phyloP scores from a whole-genome alignment of 2,329 filamentous ascomycete species.

The Xylariaceae sp. region DNA sequence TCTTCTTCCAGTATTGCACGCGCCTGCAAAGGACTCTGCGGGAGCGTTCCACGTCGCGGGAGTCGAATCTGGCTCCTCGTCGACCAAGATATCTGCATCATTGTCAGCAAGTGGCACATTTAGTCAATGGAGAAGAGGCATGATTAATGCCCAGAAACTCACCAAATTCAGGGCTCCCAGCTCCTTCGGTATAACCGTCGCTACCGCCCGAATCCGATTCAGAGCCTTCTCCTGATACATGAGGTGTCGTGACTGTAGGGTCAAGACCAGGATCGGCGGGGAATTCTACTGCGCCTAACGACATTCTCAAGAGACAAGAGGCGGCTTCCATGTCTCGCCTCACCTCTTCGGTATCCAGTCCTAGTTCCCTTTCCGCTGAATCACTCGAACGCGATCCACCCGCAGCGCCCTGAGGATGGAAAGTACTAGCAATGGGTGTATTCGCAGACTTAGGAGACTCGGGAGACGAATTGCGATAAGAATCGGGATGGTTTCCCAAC shows the following conservation, averaged over 20 bases:
- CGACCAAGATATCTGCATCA: conserved; percentile 23
- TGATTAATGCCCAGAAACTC: conserved; percentile 23
- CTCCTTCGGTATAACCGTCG: conserved; percentile 17
- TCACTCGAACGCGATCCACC: conserved; percentile 19
- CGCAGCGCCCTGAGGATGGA: conserved; percentile 7
- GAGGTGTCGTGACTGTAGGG: conserved; percentile 18
- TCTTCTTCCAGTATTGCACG: neutral
- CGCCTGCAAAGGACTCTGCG: neutral
- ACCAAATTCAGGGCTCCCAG: conserved; percentile 8
- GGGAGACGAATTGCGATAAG: neutral
- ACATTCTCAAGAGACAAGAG: conserved; percentile 27
- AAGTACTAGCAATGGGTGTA: neutral
- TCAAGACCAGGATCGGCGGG: conserved; percentile 16
- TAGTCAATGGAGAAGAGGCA: neutral
- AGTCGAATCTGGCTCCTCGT: conserved; percentile 15
- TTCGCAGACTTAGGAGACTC: conserved; percentile 7
- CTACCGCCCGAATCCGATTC: conserved; percentile 21
- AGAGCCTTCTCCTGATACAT: conserved; percentile 30
- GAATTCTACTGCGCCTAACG: conserved; percentile 10
- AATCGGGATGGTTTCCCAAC: neutral
- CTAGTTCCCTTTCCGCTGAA: conserved; percentile 16
- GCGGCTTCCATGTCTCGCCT: conserved; percentile 27
- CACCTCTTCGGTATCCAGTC: conserved; percentile 22
- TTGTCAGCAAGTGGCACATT: neutral
- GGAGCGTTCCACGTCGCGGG: neutral